phyloP scores from a whole-genome alignment of 2,329 filamentous ascomycete species.

The Arachnomyces sp. region DNA sequence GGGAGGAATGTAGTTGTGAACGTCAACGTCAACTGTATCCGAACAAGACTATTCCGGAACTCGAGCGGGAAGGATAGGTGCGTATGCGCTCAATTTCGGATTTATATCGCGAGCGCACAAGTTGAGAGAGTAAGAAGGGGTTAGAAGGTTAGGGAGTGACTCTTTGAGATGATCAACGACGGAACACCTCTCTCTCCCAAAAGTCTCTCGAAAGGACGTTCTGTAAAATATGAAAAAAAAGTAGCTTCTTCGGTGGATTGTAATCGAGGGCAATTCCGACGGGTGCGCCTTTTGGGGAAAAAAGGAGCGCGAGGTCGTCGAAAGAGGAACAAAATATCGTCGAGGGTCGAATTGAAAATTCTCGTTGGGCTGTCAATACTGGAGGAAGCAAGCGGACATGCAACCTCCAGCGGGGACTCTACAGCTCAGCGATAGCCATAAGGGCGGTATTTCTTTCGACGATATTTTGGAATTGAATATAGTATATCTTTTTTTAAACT shows the following conservation, averaged over 20 bases:
- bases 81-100: too few species aligned
- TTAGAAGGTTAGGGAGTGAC: conserved; percentile 12
- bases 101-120: neutral
- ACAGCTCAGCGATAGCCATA: conserved; percentile 80
- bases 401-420: conserved; percentile 78
- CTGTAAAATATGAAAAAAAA: conserved; percentile 18
- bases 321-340: conserved; percentile 50
- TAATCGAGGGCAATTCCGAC: conserved; percentile 57
- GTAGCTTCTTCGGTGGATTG: conserved; percentile 15
- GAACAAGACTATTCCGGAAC: too few species aligned
- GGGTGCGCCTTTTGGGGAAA: too few species aligned
- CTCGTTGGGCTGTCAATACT: conserved; percentile 68
- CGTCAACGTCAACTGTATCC: conserved; percentile 8
- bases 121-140: conserved; percentile 7
- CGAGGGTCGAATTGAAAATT: conserved; percentile 47
- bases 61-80: too few species aligned
- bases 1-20: conserved; percentile 9
- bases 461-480: conserved; percentile 47
- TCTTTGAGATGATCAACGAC: conserved; percentile 13
- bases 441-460: conserved; percentile 65
- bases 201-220: conserved; percentile 28
- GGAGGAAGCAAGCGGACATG: conserved; percentile 53
- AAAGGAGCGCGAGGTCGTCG: conserved; percentile 22
- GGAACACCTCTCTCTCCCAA: conserved; percentile 32
- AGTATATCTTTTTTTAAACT: conserved; percentile 20